Conservation (phyloP, 192 early-diverging fungal genomes). For the Podila horticola region DNA sequence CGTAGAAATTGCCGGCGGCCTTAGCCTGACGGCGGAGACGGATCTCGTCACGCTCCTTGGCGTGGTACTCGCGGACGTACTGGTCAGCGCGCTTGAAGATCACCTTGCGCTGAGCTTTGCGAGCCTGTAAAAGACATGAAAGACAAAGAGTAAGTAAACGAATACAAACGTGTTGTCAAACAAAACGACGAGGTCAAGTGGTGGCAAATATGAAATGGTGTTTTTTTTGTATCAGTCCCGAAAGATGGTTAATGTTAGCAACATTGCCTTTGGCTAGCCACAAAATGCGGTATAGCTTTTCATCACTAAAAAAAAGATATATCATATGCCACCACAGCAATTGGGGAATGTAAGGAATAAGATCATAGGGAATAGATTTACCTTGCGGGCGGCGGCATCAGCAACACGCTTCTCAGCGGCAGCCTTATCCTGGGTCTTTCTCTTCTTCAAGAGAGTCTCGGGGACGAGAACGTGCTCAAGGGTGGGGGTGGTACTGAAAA, state of each 20-base stretch:
- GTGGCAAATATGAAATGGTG: background rate
- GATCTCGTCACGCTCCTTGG: conserved; percentile 89
- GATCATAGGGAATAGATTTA: conserved; percentile 57
- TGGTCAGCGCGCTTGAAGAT: conserved; percentile 99
- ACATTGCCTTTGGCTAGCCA: conserved; percentile 53
- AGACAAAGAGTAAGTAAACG: conserved; percentile 3
- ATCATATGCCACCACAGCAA: conserved; percentile 34
- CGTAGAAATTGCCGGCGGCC: conserved; percentile 91
- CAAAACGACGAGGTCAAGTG: no score
- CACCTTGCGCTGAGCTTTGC: conserved; percentile 83
- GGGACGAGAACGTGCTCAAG: conserved; percentile 78
- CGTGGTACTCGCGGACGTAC: conserved; percentile 98
- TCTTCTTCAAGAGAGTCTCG: conserved; percentile 91
- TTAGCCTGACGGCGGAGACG: conserved; percentile 95
- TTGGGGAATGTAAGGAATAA: conserved; percentile 77
- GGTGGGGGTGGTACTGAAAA: conserved; percentile 57
- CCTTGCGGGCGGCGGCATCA: conserved; percentile 63
- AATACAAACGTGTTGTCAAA: no score
- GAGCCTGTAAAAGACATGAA: conserved; percentile 33
- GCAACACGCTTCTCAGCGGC: conserved; percentile 68
- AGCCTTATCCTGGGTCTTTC: conserved; percentile 79
- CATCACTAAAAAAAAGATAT: conserved; percentile 4
- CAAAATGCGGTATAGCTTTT: conserved; percentile 28
- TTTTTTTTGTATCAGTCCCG: conserved; percentile 73
- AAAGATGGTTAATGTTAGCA: conserved; percentile 77